Conservation (phyloP, 2,329 filamentous ascomycete species). For the Talaromyces sp. region DNA sequence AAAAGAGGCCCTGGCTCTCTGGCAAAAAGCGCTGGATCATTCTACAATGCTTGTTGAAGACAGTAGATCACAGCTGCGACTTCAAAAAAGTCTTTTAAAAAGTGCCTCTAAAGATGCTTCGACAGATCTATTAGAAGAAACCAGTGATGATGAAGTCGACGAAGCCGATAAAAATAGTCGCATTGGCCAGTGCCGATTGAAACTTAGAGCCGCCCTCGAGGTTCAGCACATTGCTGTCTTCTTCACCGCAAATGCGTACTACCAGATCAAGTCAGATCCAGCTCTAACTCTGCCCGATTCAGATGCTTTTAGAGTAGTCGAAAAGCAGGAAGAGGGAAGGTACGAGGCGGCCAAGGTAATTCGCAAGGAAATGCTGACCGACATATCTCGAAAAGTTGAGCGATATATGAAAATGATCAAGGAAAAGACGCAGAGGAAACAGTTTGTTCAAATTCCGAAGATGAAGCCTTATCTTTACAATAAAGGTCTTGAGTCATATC, state of each 20-base stretch:
- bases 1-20: conserved; percentile 69
- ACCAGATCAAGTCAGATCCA: conserved; percentile 75
- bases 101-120: conserved; percentile 6
- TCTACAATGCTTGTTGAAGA: conserved; percentile 57
- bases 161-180: conserved; percentile 48
- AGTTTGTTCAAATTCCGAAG: conserved; percentile 66
- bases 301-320: conserved; percentile 65
- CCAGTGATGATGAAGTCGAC: conserved; percentile 41
- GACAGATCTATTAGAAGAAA: conserved; percentile 5
- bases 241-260: conserved; percentile 81
- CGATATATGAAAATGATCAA: conserved; percentile 66
- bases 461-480: conserved; percentile 56
- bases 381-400: conserved; percentile 61
- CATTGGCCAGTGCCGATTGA: conserved; percentile 63
- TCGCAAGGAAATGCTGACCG: conserved; percentile 74
- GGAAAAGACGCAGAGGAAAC: conserved; percentile 54
- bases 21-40: conserved; percentile 61
- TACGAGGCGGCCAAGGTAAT: conserved; percentile 80
- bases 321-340: conserved; percentile 69
- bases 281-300: conserved; percentile 67
- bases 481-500: conserved; percentile 72
- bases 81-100: conserved; percentile 43
- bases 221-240: conserved; percentile 80
- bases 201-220: conserved; percentile 73
- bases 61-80: conserved; percentile 63